A percentile compares a stretch with the other conserved stretches of the same genome.
Evolutionary conservation across 1,284 basidiomycete genomes (phyloP).

Genomic region (Heliocybe sulcata): DNA sequence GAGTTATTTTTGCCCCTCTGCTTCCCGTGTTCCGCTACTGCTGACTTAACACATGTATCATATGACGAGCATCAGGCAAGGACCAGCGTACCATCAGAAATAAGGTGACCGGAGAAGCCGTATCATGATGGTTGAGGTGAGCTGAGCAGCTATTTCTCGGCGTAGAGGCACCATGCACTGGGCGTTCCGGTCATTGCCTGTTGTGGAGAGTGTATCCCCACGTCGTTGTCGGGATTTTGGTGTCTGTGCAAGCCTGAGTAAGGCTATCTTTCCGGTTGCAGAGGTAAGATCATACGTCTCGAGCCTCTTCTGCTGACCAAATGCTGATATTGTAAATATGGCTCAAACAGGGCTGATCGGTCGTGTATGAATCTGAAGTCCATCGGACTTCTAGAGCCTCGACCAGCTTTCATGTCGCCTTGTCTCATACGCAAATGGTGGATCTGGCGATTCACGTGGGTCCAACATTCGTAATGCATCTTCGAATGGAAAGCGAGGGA

Average conservation of each 20-base stretch:
- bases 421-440: neutral
- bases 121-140: too few species aligned
- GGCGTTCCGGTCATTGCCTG: too few species aligned
- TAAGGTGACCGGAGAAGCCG: neutral
- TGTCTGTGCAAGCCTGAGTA: neutral
- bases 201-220: too few species aligned
- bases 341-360: neutral
- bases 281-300: neutral
- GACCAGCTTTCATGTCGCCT: neutral
- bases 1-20: neutral
- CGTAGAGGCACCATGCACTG: too few species aligned
- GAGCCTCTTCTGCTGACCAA: neutral
- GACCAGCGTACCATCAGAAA: neutral
- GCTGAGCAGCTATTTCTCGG: too few species aligned
- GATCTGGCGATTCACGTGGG: neutral
- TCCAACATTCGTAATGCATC: neutral
- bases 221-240: neutral
- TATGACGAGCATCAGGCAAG: too few species aligned
- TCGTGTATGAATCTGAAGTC: neutral
- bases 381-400: neutral
- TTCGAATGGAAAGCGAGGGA: neutral
- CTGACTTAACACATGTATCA: neutral
- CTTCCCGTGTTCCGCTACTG: neutral
- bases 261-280: neutral
- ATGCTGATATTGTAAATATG: neutral